phyloP scores from a whole-genome alignment of 2,329 filamentous ascomycete species.

The Fusarium sp. region DNA sequence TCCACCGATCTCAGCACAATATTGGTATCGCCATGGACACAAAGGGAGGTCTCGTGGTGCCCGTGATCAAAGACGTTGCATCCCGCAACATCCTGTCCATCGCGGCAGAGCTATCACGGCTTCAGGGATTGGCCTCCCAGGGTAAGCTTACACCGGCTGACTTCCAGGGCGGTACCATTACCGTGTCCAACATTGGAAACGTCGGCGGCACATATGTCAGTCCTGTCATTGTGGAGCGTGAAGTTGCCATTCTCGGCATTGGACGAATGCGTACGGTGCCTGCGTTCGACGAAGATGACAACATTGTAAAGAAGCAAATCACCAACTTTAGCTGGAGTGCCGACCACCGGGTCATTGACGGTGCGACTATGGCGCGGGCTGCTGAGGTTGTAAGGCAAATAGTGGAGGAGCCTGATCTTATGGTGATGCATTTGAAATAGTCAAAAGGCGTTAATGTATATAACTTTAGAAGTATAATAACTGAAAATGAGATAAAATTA shows the following conservation, averaged over 20 bases:
- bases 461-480: slow-evolving; percentile 19
- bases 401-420: slow-evolving; percentile 86
- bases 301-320: slow-evolving; percentile 79
- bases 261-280: slow-evolving; percentile 84
- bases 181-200: slow-evolving; percentile 94
- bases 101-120: slow-evolving; percentile 77
- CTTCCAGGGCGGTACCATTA: slow-evolving; percentile 88
- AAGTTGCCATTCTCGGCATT: slow-evolving; percentile 92
- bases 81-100: slow-evolving; percentile 80
- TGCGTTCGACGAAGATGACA: slow-evolving; percentile 72
- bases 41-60: slow-evolving; percentile 86
- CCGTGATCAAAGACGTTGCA: slow-evolving; percentile 88
- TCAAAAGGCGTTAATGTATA: slow-evolving; percentile 3
- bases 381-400: slow-evolving; percentile 81
- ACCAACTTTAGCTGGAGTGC: slow-evolving; percentile 97
- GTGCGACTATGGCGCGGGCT: slow-evolving; percentile 92
- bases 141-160: slow-evolving; percentile 81
- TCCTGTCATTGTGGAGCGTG: slow-evolving; percentile 88
- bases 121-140: slow-evolving; percentile 77
- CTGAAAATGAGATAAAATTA: slow-evolving; percentile 1
- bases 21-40: slow-evolving; percentile 97
- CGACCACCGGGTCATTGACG: slow-evolving; percentile 93
- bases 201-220: slow-evolving; percentile 93
- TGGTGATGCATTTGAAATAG: slow-evolving; percentile 85
- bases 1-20: slow-evolving; percentile 88